phyloP scores from a whole-genome alignment of 1,284 basidiomycete species.

The Trichosporon sp. region DNA sequence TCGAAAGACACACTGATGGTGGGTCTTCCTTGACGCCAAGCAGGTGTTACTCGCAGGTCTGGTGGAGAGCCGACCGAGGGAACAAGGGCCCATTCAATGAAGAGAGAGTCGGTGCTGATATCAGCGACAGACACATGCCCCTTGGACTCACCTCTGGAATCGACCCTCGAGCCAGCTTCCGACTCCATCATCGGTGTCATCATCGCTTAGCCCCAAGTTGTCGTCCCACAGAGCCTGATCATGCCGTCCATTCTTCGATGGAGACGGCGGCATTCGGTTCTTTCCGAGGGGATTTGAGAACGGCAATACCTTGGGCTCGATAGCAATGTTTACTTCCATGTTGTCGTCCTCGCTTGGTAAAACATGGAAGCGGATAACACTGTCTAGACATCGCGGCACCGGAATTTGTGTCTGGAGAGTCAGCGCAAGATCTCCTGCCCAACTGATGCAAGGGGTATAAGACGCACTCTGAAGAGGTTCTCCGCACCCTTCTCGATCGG shows the following conservation, averaged over 20 bases:
- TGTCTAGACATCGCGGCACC: constrained; percentile 40
- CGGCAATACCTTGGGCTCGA: constrained; percentile 35
- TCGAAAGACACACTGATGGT: constrained; percentile 26
- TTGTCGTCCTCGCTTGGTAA: constrained; percentile 13
- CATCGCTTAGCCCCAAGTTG: constrained; percentile 28
- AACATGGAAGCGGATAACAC: constrained; percentile 35
- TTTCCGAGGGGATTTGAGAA: constrained; percentile 17
- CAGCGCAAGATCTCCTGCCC: not conserved
- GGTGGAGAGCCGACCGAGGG: constrained; percentile 16
- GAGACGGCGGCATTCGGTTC: not conserved
- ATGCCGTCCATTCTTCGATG: not conserved
- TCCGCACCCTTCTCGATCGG: constrained; percentile 22
- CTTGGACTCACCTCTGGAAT: constrained; percentile 33
- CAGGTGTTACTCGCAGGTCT: constrained; percentile 24
- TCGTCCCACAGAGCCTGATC: constrained; percentile 38
- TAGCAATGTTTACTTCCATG: constrained; percentile 29
- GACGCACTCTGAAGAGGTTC: constrained; percentile 23
- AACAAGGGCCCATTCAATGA: constrained; percentile 34
- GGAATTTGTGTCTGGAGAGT: constrained; percentile 16
- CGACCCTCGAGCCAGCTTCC: constrained; percentile 39
- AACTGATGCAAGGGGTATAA: no score
- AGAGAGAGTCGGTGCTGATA: constrained; percentile 31
- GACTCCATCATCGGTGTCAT: constrained; percentile 19
- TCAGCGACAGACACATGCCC: constrained; percentile 1
- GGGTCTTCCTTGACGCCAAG: constrained; percentile 20